Conservation (phyloP, 2,329 filamentous ascomycete species). For the Trichoderma arundinaceum region DNA sequence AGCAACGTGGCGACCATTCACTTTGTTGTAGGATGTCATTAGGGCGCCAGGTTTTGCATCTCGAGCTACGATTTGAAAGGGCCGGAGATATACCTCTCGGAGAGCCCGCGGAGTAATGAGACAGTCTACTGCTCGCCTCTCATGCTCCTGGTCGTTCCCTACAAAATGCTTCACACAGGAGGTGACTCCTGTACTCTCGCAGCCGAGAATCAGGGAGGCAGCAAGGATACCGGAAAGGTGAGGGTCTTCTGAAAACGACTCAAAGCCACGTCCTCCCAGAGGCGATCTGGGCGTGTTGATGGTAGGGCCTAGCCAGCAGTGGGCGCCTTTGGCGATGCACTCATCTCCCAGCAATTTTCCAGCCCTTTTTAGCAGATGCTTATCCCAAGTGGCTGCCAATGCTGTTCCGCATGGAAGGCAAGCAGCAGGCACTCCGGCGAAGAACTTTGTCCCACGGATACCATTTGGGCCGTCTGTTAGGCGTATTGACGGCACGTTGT, state of each 20-base stretch:
- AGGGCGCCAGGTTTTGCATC: conserved; percentile 13
- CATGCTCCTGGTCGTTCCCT: conserved; percentile 19
- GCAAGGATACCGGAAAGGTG: conserved; percentile 5
- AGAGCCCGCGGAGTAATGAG: conserved; percentile 17
- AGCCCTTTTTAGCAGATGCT: conserved; percentile 1
- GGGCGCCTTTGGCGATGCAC: conserved; percentile 20
- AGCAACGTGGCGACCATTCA: conserved; percentile 11
- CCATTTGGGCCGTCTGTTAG: conserved; percentile 13
- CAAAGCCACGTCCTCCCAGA: conserved; percentile 12
- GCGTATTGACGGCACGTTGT: conserved; percentile 16
- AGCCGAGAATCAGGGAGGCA: conserved; percentile 11
- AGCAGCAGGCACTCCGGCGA: conserved; percentile 12
- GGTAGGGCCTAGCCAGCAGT: conserved; percentile 16
- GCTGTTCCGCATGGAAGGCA: conserved; percentile 15
- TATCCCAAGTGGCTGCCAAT: conserved; percentile 16
- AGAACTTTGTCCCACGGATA: conserved; percentile 20
- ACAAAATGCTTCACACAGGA: conserved; percentile 20
- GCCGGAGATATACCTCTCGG: conserved; percentile 6
- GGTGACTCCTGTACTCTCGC: conserved; percentile 8
- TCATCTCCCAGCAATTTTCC: conserved; percentile 15
- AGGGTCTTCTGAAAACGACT: conserved; percentile 18
- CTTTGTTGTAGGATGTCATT: conserved; percentile 25
- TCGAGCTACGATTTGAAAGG: conserved; percentile 15
- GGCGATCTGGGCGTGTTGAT: conserved; percentile 19
- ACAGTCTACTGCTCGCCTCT: conserved; percentile 16